phyloP scores from a whole-genome alignment of 345 rosid species.

The Mercurialis annua region DNA sequence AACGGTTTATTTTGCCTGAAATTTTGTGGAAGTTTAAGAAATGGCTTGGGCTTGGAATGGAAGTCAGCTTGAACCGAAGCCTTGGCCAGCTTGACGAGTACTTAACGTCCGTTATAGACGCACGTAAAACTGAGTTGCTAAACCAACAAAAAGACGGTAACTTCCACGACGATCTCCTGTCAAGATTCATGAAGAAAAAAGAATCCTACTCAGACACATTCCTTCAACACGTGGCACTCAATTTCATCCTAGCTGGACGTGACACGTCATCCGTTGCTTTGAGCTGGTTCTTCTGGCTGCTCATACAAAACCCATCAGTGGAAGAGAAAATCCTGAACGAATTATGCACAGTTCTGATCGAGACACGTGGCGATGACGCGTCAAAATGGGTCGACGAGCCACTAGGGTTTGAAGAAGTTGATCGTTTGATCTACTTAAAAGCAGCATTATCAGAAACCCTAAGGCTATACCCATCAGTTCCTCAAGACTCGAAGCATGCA shows the following conservation, averaged over 20 bases:
- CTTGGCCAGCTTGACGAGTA: constrained; percentile 59
- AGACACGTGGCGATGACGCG: constrained; percentile 68
- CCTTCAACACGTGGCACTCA: constrained; percentile 88
- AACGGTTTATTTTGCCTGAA: constrained; percentile 85
- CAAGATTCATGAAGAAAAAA: constrained; percentile 87
- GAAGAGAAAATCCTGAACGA: constrained; percentile 76
- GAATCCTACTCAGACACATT: constrained; percentile 70
- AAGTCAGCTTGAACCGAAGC: constrained; percentile 77
- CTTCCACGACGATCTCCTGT: constrained; percentile 76
- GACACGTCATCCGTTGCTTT: constrained; percentile 94
- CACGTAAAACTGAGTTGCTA: constrained; percentile 69
- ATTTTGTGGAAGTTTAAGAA: constrained; percentile 73
- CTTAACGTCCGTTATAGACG: constrained; percentile 56
- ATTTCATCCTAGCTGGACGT: constrained; percentile 93
- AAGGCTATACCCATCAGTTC: constrained; percentile 88
- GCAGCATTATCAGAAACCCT: constrained; percentile 89
- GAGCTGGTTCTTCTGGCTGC: constrained; percentile 89
- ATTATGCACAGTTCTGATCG: constrained; percentile 49
- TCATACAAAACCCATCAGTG: constrained; percentile 51
- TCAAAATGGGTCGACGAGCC: constrained; percentile 66
- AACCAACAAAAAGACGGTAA: constrained; percentile 42
- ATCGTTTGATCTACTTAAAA: constrained; percentile 67
- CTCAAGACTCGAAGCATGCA: constrained; percentile 83
- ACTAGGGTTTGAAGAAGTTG: constrained; percentile 65
- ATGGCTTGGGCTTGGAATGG: constrained; percentile 79